Evolutionary conservation across 2,329 filamentous ascomycete genomes (phyloP).

Genomic region (Fusarium heterosporum): DNA sequence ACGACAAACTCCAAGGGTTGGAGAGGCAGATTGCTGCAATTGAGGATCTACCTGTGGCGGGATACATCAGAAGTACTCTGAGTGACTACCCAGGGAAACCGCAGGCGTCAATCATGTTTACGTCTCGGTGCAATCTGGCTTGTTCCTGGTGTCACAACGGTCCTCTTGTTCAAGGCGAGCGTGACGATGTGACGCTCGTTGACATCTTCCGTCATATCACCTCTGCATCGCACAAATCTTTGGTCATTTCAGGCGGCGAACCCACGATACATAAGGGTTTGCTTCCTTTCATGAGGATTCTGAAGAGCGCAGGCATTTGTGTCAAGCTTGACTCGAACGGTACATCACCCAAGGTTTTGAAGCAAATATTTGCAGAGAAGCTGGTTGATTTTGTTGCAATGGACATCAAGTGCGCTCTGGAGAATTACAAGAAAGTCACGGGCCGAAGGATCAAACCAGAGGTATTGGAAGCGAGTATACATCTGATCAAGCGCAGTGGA

Average conservation of each 20-base stretch:
- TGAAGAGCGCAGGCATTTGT: conserved; percentile 22
- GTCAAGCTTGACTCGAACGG: conserved; percentile 44
- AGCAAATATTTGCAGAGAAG: conserved; percentile 17
- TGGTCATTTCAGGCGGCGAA: conserved; percentile 42
- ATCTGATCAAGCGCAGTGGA: conserved; percentile 36
- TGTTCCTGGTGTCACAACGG: conserved; percentile 46
- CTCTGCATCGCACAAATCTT: conserved; percentile 32
- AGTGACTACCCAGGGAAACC: conserved; percentile 43
- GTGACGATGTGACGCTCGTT: conserved; percentile 21
- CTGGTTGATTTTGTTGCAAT: conserved; percentile 41
- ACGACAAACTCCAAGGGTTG: neutral
- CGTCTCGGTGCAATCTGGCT: conserved; percentile 38
- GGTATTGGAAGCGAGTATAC: conserved; percentile 32
- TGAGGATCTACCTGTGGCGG: conserved; percentile 33
- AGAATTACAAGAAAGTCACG: conserved; percentile 41
- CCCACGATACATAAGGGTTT: conserved; percentile 43
- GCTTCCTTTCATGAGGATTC: conserved; percentile 30
- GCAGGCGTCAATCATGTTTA: conserved; percentile 44
- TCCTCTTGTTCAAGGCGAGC: conserved; percentile 30
- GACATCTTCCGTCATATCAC: conserved; percentile 39
- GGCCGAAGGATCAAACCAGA: conserved; percentile 35
- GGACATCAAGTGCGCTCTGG: conserved; percentile 44
- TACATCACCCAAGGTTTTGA: conserved; percentile 7
- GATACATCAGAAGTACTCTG: conserved; percentile 39
- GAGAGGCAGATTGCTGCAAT: conserved; percentile 27